Percentiles rank a stretch among this genome's conserved stretches.
phyloP scores from a whole-genome alignment of 2,329 filamentous ascomycete species.

The Cadophora sp. region DNA sequence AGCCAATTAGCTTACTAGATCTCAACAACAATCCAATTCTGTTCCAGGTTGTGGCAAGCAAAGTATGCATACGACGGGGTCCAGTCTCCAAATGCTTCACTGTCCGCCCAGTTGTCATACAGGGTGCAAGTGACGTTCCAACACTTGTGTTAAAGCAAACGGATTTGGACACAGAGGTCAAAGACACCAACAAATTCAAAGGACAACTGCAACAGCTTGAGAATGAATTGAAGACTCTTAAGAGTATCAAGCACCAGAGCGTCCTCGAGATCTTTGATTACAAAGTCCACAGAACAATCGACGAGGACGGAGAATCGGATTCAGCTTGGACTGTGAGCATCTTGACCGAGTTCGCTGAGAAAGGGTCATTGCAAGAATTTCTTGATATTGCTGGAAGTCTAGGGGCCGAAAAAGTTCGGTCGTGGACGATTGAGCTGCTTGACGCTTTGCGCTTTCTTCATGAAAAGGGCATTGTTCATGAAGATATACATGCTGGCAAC shows the following conservation, averaged over 20 bases:
- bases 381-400: constrained; percentile 80
- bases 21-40: constrained; percentile 66
- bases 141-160: constrained; percentile 77
- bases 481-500: constrained; percentile 80
- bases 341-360: constrained; percentile 78
- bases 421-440: constrained; percentile 91
- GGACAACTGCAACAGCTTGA: constrained; percentile 80
- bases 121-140: constrained; percentile 57
- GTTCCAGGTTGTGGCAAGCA: constrained; percentile 76
- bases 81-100: constrained; percentile 73
- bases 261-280: constrained; percentile 83
- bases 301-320: constrained; percentile 49
- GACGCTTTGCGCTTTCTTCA: constrained; percentile 90
- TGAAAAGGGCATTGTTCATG: constrained; percentile 82
- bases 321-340: constrained; percentile 74
- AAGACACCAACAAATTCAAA: constrained; percentile 70
- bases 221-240: constrained; percentile 75
- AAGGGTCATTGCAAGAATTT: constrained; percentile 82
- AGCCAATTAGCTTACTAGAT: constrained; percentile 68
- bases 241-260: constrained; percentile 76
- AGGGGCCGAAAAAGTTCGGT: constrained; percentile 76
- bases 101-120: constrained; percentile 69
- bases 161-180: constrained; percentile 61
- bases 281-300: constrained; percentile 76
- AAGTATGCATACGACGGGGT: constrained; percentile 69